Percentiles rank a stretch among this genome's conserved stretches.
These are phyloP conservation scores for Cystobasidium tubakii DNA, from an alignment of 768 basidiomycete genomes.

Conservation along the genomic window DNA sequence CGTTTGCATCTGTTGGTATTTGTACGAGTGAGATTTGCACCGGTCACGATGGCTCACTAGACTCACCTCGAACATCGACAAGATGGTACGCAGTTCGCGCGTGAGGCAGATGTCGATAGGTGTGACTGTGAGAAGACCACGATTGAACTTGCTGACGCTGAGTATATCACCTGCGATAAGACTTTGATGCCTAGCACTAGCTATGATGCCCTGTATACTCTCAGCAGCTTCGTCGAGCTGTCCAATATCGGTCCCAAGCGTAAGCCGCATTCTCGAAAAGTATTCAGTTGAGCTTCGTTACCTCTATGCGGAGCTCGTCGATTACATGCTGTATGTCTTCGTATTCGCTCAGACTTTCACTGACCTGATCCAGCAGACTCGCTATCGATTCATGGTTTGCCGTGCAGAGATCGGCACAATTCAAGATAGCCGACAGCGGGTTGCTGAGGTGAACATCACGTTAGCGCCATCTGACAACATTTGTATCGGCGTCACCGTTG, in stretches of 20 bases:
- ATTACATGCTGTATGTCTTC: neutral
- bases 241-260: neutral
- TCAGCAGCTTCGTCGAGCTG: conserved; percentile 21
- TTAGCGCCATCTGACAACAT: neutral
- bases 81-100: conserved; percentile 11
- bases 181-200: conserved; percentile 29
- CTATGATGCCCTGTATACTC: conserved; percentile 21
- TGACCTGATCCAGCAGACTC: neutral
- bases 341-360: neutral
- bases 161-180: conserved; percentile 27
- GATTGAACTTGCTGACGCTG: conserved; percentile 25
- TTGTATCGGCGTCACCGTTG: neutral
- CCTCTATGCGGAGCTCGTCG: conserved; percentile 7
- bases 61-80: conserved; percentile 25
- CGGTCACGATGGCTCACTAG: neutral
- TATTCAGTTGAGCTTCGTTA: neutral
- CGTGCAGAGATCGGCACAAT: conserved; percentile 6
- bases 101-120: conserved; percentile 26
- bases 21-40: too few relatives aligned
- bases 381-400: conserved; percentile 15
- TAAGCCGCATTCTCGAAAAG: neutral
- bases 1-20: conserved; percentile 17
- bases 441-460: neutral
- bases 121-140: conserved; percentile 28
- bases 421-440: conserved; percentile 8